A percentile compares a stretch with the other conserved stretches of the same genome.
These are phyloP conservation scores for Lachnellula subtilissima DNA, from an alignment of 2,329 filamentous ascomycete species.

Conservation along the genomic window DNA sequence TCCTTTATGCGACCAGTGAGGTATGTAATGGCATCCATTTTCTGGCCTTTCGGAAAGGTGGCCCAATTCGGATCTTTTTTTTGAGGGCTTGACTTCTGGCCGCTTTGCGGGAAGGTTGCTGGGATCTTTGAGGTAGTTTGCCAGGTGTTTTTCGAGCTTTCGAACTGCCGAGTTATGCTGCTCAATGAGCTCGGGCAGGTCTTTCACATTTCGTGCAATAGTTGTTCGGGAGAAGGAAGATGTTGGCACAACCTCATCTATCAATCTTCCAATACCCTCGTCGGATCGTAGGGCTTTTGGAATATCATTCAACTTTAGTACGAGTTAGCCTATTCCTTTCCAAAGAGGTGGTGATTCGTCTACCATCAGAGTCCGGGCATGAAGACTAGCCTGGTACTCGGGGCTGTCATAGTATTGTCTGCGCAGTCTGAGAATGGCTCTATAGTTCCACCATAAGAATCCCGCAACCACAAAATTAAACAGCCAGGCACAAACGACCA, in stretches of 20 bases:
- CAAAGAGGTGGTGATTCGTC: slow-evolving; percentile 15
- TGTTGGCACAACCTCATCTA: slow-evolving; percentile 73
- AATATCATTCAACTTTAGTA: slow-evolving; percentile 69
- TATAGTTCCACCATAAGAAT: slow-evolving; percentile 90
- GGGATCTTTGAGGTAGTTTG: slow-evolving; percentile 88
- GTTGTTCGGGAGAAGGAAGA: slow-evolving; percentile 74
- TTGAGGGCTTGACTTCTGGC: slow-evolving; percentile 74
- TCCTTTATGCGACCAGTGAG: slow-evolving; percentile 77
- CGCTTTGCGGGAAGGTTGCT: slow-evolving; percentile 70
- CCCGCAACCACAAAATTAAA: slow-evolving; percentile 72
- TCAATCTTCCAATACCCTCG: slow-evolving; percentile 80
- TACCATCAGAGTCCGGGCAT: slow-evolving; percentile 67
- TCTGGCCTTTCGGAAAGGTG: slow-evolving; percentile 62
- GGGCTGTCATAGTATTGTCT: slow-evolving; percentile 76
- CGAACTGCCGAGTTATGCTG: slow-evolving; percentile 78
- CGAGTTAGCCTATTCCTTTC: not conserved
- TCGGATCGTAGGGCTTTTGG: slow-evolving; percentile 72
- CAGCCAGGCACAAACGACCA: slow-evolving; percentile 55
- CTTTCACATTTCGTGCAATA: slow-evolving; percentile 87
- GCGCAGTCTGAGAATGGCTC: slow-evolving; percentile 64
- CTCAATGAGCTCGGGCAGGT: slow-evolving; percentile 78
- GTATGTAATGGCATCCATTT: slow-evolving; percentile 92
- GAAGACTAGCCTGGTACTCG: slow-evolving; percentile 84
- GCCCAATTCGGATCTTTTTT: slow-evolving; percentile 68
- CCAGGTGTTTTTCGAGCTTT: slow-evolving; percentile 74